Percentiles rank a stretch among this genome's conserved stretches.
These are phyloP conservation scores for Verticillium dahliae DNA, from an alignment of 2,329 filamentous ascomycete species.

Conservation along the genomic window DNA sequence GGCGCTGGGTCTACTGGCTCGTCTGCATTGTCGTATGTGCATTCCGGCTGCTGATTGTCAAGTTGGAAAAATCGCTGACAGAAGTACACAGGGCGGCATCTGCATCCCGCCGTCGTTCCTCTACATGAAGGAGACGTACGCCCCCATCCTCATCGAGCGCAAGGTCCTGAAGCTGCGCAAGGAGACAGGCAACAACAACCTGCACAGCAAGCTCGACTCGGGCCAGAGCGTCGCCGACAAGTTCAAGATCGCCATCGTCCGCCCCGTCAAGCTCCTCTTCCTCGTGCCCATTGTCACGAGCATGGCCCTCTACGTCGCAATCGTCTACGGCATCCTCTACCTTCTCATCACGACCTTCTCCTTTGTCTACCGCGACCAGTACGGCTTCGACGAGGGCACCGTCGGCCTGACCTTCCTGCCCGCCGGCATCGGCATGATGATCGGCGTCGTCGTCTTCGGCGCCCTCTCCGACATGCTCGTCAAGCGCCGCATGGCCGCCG, in stretches of 20 bases:
- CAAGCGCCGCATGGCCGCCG: slow-evolving; percentile 14
- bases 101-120: slow-evolving; percentile 26
- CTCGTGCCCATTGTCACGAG: slow-evolving; percentile 43
- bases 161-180: slow-evolving; percentile 35
- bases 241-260: slow-evolving; percentile 33
- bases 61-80: slow-evolving; percentile 4
- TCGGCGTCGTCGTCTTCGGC: slow-evolving; percentile 31
- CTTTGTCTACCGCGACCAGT: slow-evolving; percentile 41
- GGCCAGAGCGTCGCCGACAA: slow-evolving; percentile 22
- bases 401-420: slow-evolving; percentile 48
- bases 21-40: slow-evolving; percentile 34
- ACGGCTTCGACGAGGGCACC: slow-evolving; percentile 39
- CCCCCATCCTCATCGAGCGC: slow-evolving; percentile 28
- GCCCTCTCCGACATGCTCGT: slow-evolving; percentile 23
- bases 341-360: slow-evolving; percentile 49
- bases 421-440: slow-evolving; percentile 37
- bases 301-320: slow-evolving; percentile 46
- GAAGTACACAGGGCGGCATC: slow-evolving; percentile 16
- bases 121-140: slow-evolving; percentile 35
- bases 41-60: background rate
- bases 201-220: slow-evolving; percentile 29
- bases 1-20: slow-evolving; percentile 47
- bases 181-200: slow-evolving; percentile 29
- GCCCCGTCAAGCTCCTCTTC: slow-evolving; percentile 45
- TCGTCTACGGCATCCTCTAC: slow-evolving; percentile 52